phyloP scores from a whole-genome alignment of 2,329 filamentous ascomycete genomes.

The Calonectria leucothoes region DNA sequence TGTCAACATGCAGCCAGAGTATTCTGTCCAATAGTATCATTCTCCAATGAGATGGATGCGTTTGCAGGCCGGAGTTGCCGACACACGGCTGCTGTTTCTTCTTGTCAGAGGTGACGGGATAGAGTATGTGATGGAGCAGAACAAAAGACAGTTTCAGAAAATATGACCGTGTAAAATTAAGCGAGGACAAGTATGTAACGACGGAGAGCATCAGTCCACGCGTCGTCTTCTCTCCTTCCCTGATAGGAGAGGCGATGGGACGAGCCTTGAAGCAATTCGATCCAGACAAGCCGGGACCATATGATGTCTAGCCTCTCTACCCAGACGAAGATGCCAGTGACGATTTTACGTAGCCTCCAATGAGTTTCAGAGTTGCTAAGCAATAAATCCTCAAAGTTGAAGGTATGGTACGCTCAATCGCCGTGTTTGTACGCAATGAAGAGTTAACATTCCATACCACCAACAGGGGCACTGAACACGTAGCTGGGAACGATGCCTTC shows the following conservation, averaged over 20 bases:
- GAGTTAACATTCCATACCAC: background rate
- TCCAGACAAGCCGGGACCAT: background rate
- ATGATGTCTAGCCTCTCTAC: background rate
- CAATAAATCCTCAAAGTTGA: background rate
- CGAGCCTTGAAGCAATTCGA: background rate
- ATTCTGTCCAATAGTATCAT: too few species aligned
- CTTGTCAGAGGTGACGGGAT: background rate
- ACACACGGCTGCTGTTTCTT: too few species aligned
- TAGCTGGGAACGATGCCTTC: background rate
- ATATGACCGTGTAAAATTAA: background rate
- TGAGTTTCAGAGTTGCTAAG: too few species aligned
- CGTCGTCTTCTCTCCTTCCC: background rate
- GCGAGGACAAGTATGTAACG: background rate
- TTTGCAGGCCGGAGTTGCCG: too few species aligned
- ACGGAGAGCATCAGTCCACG: too few species aligned
- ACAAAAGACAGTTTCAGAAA: background rate
- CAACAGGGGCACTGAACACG: background rate
- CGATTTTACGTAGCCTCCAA: background rate
- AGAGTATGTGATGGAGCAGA: background rate
- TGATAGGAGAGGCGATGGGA: background rate
- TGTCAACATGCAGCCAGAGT: too few species aligned
- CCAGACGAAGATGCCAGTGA: background rate
- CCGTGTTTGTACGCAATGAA: background rate
- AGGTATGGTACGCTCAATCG: too few species aligned
- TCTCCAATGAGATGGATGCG: too few species aligned